Evolutionary conservation across 345 rosid species (phyloP).

Genomic region (Sisymbrium irio): DNA sequence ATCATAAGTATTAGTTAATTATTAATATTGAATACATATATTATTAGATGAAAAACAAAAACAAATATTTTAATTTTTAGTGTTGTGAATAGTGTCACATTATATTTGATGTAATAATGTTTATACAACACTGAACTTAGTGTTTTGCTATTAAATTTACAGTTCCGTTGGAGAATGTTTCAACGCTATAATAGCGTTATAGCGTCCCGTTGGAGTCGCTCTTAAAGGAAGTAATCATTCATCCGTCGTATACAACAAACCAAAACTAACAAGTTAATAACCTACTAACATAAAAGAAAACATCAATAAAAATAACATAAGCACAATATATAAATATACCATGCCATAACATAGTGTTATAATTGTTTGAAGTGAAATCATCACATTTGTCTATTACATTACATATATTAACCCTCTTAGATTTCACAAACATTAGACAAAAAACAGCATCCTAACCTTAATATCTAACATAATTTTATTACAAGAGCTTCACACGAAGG

Average conservation of each 20-base stretch:
- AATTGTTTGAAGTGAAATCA: constrained; percentile 5
- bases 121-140: too few relatives aligned
- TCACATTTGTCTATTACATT: not conserved
- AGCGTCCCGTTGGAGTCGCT: too few relatives aligned
- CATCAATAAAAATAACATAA: constrained; percentile 1
- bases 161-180: too few relatives aligned
- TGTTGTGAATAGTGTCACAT: too few relatives aligned
- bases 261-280: not conserved
- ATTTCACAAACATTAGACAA: not conserved
- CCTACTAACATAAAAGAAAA: not conserved
- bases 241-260: not conserved
- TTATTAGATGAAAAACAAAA: too few relatives aligned
- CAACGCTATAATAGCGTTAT: too few relatives aligned
- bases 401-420: constrained; percentile 4
- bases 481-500: constrained; percentile 51
- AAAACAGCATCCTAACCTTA: constrained; percentile 22
- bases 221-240: not conserved
- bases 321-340: constrained; percentile 1
- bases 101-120: too few relatives aligned
- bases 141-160: too few relatives aligned
- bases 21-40: too few relatives aligned
- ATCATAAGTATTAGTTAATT: too few relatives aligned
- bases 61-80: too few relatives aligned
- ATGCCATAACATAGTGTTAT: constrained; percentile 1
- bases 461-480: constrained; percentile 18